These are phyloP conservation scores for Alectoria sarmentosa DNA, from an alignment of 495 filamentous ascomycete genomes.

Conservation along the genomic window DNA sequence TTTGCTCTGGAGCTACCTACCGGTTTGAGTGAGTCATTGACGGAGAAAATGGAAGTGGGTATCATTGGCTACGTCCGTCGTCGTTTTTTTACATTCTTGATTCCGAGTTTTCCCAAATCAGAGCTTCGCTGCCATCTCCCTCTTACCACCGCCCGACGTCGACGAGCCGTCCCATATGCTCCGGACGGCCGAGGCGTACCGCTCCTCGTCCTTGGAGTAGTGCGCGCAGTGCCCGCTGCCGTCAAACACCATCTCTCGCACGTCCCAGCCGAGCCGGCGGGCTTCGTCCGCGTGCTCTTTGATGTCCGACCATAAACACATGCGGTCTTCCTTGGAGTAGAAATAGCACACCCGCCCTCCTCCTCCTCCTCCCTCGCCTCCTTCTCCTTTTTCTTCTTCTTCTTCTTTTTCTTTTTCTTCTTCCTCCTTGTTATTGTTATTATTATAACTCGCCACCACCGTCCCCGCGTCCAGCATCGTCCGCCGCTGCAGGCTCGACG, in stretches of 20 bases:
- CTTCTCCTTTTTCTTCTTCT: not conserved
- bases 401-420: too few relatives aligned
- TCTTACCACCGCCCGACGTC: not conserved
- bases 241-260: conserved; percentile 6
- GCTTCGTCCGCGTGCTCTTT: conserved; percentile 2
- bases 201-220: not conserved
- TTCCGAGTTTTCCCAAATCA: too few relatives aligned
- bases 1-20: too few relatives aligned
- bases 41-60: too few relatives aligned
- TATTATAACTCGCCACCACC: not conserved
- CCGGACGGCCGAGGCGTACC: not conserved
- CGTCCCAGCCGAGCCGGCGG: not conserved
- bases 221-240: conserved; percentile 1
- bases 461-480: not conserved
- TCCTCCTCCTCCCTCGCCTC: too few relatives aligned
- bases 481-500: conserved; percentile 1
- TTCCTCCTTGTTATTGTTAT: too few relatives aligned
- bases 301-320: conserved; percentile 6
- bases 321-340: conserved; percentile 4
- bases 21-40: too few relatives aligned
- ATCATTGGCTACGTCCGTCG: too few relatives aligned
- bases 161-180: not conserved
- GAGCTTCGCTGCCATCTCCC: too few relatives aligned
- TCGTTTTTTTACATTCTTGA: too few relatives aligned
- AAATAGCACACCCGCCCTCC: conserved; percentile 9